Evolutionary conservation across 1,139 yeast genomes (phyloP), one percentile per base, ranked within the genome.

Genomic region (Protomyces arabidopsidicola): DNA sequence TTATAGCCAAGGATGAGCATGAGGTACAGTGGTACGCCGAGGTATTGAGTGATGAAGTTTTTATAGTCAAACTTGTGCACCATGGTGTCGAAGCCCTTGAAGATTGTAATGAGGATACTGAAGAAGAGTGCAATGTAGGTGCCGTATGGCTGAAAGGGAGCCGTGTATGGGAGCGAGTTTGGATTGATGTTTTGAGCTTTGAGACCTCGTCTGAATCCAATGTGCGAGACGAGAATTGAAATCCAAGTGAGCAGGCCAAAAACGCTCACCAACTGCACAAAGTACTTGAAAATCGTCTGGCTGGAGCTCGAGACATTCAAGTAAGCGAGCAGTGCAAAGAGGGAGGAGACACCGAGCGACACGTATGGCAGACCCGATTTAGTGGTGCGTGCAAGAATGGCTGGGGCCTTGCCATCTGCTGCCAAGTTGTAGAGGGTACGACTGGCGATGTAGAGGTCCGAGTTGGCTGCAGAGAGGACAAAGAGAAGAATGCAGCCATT

Each of bases 351-450:
- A 51, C 88, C 91, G 62, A 85, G 77, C 53, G 83, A 81, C 60
- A 81, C 82, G 60, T 86, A 77, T 48, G 95, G 96, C 75, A 95
- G 82, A 67, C 91, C 93, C 55, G 76, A 73, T 71, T 84, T 84
- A 74, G 88, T 95, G 71, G 88, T 82, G 76, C 87, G 89, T 68
- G 85, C 87, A 65, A 85, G 81, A 69, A 82, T 77, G 71, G 80
- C 79, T 69, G 97, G 97, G 31, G 95, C 91, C 74, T 83, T 85
- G 38, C 90, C 89, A 71, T 88, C 86, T 68, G 87, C 86, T 55
- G 96, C 89, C 69, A 90, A 79, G 14, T 96, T 88, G 68, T 88
- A 86, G 68, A 90, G 76, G 24, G 96, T 84, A 80, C 96, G 84
- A 45, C 96, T 87, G 65, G 90, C 83, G 38, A 86, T 95, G 76